These are phyloP conservation scores for Exophiala lecanii-corni DNA, from an alignment of 2,329 filamentous ascomycete species.

Conservation along the genomic window DNA sequence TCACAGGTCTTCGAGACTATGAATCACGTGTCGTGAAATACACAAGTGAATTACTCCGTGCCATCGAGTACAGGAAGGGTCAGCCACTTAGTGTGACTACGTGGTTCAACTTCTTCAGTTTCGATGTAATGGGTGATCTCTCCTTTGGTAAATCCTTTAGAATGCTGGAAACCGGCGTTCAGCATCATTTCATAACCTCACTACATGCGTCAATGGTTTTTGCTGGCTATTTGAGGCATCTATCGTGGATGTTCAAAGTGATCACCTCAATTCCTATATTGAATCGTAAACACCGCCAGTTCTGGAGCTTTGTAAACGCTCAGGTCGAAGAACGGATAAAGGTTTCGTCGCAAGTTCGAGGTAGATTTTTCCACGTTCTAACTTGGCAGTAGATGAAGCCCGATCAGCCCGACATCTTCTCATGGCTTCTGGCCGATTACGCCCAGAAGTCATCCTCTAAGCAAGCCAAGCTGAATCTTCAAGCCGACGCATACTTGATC, in stretches of 20 bases:
- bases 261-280: not conserved
- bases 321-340: conserved; percentile 1
- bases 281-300: not conserved
- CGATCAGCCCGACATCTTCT: conserved; percentile 6
- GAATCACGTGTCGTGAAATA: conserved; percentile 4
- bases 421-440: conserved; percentile 6
- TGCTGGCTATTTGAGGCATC: conserved; percentile 5
- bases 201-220: conserved; percentile 4
- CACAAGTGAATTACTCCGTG: not conserved
- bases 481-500: conserved; percentile 13
- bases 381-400: conserved; percentile 6
- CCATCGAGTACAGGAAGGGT: not conserved
- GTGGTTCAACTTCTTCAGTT: conserved; percentile 20
- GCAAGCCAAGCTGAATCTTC: conserved; percentile 2
- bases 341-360: not conserved
- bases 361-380: not conserved
- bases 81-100: conserved; percentile 10
- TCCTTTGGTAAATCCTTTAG: conserved; percentile 14
- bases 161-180: conserved; percentile 7
- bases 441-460: no score
- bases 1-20: conserved; percentile 5
- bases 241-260: conserved; percentile 1
- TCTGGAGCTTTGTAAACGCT: not conserved
- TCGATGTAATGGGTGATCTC: conserved; percentile 21
- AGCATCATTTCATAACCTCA: conserved; percentile 6